Evolutionary conservation across 2,329 filamentous ascomycete species (phyloP).

Genomic region (Aspergillus costaricaensis): DNA sequence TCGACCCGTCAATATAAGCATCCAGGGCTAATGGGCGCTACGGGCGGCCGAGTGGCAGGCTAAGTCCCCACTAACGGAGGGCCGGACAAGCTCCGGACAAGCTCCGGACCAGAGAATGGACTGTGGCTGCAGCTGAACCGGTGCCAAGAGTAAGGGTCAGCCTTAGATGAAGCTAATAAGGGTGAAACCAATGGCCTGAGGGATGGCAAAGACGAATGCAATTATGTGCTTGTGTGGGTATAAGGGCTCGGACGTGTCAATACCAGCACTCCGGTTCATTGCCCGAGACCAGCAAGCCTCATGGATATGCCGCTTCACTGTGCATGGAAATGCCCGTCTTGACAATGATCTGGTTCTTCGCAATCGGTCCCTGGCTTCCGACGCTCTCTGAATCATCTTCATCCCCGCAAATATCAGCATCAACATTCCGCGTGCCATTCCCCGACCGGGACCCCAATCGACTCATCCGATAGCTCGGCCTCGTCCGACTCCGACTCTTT

Average conservation of each 20-base stretch:
- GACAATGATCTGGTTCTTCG: constrained; percentile 10
- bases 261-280: neutral
- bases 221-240: too few species aligned
- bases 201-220: too few species aligned
- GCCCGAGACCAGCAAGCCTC: neutral
- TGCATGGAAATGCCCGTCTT: constrained; percentile 10
- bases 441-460: neutral
- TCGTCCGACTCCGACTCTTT: neutral
- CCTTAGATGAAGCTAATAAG: too few species aligned
- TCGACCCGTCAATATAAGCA: too few species aligned
- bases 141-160: too few species aligned
- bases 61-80: too few species aligned
- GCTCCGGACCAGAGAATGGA: too few species aligned
- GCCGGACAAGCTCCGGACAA: too few species aligned
- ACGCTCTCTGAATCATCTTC: constrained; percentile 6
- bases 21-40: too few species aligned
- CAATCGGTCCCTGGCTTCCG: constrained; percentile 5
- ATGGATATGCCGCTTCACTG: constrained; percentile 1
- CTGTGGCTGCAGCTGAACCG: too few species aligned
- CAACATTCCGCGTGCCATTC: neutral
- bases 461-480: constrained; percentile 8
- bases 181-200: too few species aligned
- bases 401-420: neutral
- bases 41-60: too few species aligned
- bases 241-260: neutral